Conservation (phyloP, 768 basidiomycete genomes). For the Tubosaeta sp. region DNA sequence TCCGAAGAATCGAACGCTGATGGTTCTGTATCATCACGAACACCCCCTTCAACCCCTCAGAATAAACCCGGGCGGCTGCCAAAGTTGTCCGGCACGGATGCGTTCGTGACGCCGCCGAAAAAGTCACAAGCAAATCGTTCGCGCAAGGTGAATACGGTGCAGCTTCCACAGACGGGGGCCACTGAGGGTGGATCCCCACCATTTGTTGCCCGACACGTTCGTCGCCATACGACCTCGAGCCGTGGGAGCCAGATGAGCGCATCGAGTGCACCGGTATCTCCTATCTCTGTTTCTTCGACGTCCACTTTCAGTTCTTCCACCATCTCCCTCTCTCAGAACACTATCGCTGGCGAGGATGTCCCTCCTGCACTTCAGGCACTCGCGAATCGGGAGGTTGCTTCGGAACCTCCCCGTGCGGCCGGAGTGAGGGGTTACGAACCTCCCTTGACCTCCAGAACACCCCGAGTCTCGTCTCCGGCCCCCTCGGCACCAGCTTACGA, state of each 20-base stretch:
- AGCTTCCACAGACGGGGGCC: constrained; percentile 16
- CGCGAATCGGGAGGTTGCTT: constrained; percentile 16
- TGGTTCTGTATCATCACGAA: constrained; percentile 18
- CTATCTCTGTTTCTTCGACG: constrained; percentile 25
- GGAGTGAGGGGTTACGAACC: constrained; percentile 14
- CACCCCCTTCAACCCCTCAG: constrained; percentile 22
- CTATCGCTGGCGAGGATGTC: constrained; percentile 17
- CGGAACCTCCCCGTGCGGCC: constrained; percentile 21
- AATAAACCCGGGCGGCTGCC: constrained; percentile 12
- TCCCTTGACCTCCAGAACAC: constrained; percentile 13
- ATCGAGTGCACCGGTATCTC: constrained; percentile 32
- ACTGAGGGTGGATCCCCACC: constrained; percentile 31
- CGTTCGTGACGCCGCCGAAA: constrained; percentile 12
- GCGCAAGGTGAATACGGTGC: constrained; percentile 24
- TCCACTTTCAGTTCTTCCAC: constrained; percentile 26
- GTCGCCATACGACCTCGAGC: constrained; percentile 31
- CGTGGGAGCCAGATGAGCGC: constrained; percentile 26
- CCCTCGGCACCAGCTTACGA: constrained; percentile 20
- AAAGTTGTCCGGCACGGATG: constrained; percentile 5
- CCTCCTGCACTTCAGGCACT: constrained; percentile 12
- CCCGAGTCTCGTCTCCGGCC: constrained; percentile 25
- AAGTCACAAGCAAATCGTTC: constrained; percentile 13
- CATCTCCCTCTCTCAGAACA: constrained; percentile 14
- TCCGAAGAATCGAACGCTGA: constrained; percentile 25
- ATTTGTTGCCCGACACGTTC: constrained; percentile 30